Base-by-base conservation (phyloP, 2,329 filamentous ascomycete genomes). In the Bipolaris zeicola region DNA sequence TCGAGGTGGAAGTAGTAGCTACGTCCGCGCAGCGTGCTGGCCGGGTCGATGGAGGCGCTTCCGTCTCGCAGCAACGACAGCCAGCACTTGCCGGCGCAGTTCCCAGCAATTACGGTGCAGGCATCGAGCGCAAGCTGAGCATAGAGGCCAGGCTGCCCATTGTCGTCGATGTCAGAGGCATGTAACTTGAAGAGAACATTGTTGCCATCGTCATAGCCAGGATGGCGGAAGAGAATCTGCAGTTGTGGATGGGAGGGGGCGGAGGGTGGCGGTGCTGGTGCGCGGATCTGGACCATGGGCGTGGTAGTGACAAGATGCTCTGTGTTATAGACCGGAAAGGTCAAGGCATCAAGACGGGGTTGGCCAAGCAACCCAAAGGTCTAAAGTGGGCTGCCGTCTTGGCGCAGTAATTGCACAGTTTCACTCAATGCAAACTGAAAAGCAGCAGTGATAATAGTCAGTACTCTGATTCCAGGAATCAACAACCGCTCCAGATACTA, bases 61-160 rank as follows among this genome's bases (percentile, higher is more conserved):
- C 47, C 47, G 33, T 59, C 52, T 6, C 52, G 52, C 33, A 10
- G 36, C 26, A 46, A 24, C 34, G 52, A 59, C 28, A 55, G 39
- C 57, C 57, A 55, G 34, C 57, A 39, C 11, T 14, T 39, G 26
- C 22, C 38, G 26, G 5, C 26, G 22, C 22, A 22, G 31, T 55
- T 28, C 28, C 44, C 52, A 18, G 57, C 45, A 13, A 59, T 49
- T 46, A 59, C 37, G 39, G 52, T 24, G 22, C 57, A 59, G 13
- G 57, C 57, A 46, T 59, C 57, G 34, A 59, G 22, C 16, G 57
- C 57, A 43, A 55, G 31, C 16, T 59, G 49, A 45, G 52, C 44
- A 50, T 26, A 49, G 48, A 52, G 52, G 39, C 52, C 56, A 8
- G 52, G 57, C 48, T 41, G 31, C 31, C 44, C 49, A 43, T 50